A percentile compares a stretch with the other conserved stretches of the same genome.
phyloP scores from a whole-genome alignment of 2,329 filamentous ascomycete genomes.

The Colletotrichum sp. region DNA sequence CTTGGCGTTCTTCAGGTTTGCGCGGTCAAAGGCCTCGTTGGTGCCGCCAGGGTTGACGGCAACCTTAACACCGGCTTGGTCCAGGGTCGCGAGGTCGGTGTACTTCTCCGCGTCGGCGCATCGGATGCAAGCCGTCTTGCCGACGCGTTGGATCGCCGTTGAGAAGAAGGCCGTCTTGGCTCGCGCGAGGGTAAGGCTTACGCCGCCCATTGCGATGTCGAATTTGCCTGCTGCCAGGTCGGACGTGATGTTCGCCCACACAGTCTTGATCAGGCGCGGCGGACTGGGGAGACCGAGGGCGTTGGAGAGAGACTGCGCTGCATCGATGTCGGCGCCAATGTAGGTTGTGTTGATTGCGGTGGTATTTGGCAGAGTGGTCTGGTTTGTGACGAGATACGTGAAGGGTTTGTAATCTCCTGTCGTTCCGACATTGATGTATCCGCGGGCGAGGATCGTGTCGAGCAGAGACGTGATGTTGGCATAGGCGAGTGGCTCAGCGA shows the following conservation, averaged over 20 bases:
- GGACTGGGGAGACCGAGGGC: slow-evolving; percentile 13
- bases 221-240: slow-evolving; percentile 7
- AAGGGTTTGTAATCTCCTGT: slow-evolving; percentile 21
- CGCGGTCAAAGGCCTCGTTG: slow-evolving; percentile 21
- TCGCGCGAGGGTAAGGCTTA: slow-evolving; percentile 13
- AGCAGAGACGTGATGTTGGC: slow-evolving; percentile 13
- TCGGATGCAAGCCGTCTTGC: slow-evolving; percentile 18
- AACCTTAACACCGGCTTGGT: slow-evolving; percentile 4
- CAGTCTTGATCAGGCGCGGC: neutral
- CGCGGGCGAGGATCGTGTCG: slow-evolving; percentile 11
- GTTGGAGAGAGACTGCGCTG: slow-evolving; percentile 17
- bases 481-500: neutral
- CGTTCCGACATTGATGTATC: slow-evolving; percentile 17
- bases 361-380: neutral
- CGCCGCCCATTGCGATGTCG: slow-evolving; percentile 21
- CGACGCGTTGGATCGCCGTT: slow-evolving; percentile 12
- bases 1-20: slow-evolving; percentile 1
- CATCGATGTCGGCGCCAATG: slow-evolving; percentile 19
- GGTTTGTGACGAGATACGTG: slow-evolving; percentile 14
- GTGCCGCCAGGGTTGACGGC: slow-evolving; percentile 18
- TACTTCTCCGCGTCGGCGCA: slow-evolving; percentile 14
- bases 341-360: slow-evolving; percentile 15
- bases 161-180: slow-evolving; percentile 7
- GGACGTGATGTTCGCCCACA: slow-evolving; percentile 14
- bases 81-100: slow-evolving; percentile 11